phyloP scores from a whole-genome alignment of 2,329 filamentous ascomycete genomes.

The Rutstroemia sp. region DNA sequence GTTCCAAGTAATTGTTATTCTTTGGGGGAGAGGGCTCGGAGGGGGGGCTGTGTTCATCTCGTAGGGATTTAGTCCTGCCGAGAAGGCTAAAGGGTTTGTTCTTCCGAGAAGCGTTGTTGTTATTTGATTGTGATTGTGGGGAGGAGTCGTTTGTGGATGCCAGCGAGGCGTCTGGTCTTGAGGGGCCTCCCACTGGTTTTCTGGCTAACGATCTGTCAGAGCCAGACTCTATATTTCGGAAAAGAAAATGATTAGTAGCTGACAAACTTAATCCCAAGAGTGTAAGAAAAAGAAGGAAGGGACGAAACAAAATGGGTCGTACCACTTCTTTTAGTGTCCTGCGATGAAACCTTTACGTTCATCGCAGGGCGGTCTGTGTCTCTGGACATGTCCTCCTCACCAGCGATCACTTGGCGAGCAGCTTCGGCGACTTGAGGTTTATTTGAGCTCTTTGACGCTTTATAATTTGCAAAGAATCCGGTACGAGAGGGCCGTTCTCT shows the following conservation, averaged over 20 bases:
- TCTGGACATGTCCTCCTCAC: slow-evolving; percentile 29
- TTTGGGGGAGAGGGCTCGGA: slow-evolving; percentile 4
- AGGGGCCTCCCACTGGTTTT: slow-evolving; percentile 24
- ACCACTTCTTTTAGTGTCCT: slow-evolving; percentile 27
- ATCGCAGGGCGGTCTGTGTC: slow-evolving; percentile 26
- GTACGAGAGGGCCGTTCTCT: slow-evolving; percentile 20
- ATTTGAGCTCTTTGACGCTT: slow-evolving; percentile 38
- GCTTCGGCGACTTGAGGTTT: slow-evolving; percentile 31
- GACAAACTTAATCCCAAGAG: neutral
- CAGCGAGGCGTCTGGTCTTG: slow-evolving; percentile 24
- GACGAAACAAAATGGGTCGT: slow-evolving; percentile 20
- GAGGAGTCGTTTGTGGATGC: slow-evolving; percentile 13
- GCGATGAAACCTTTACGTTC: slow-evolving; percentile 25
- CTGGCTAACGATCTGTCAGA: slow-evolving; percentile 20
- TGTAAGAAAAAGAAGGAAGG: slow-evolving; percentile 6
- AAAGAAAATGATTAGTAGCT: slow-evolving; percentile 5
- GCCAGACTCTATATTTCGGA: slow-evolving; percentile 18
- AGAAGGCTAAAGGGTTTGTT: slow-evolving; percentile 31
- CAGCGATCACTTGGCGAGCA: slow-evolving; percentile 22
- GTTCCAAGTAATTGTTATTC: slow-evolving; percentile 7
- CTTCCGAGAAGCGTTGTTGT: slow-evolving; percentile 16
- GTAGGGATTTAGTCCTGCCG: slow-evolving; percentile 36
- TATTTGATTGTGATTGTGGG: slow-evolving; percentile 13
- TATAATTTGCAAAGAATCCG: slow-evolving; percentile 40
- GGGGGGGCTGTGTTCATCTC: slow-evolving; percentile 30